Percentiles rank a stretch among this genome's conserved stretches.
These are phyloP conservation scores for Flueggea neowawraea DNA, from an alignment of 441 rosid species.

Conservation along the genomic window DNA sequence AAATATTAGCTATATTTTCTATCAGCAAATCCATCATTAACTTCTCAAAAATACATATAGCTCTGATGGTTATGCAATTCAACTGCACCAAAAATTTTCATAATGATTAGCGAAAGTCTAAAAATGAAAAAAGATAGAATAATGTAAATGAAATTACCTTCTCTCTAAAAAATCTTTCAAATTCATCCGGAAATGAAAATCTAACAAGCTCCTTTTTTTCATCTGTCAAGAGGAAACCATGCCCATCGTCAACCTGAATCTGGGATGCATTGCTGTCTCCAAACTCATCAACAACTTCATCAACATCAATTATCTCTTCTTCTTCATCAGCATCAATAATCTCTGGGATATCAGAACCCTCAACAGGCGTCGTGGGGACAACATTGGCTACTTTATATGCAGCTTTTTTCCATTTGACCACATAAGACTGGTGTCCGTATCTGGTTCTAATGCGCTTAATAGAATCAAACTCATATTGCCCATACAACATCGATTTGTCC, in stretches of 20 bases:
- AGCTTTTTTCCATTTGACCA: conserved; percentile 77
- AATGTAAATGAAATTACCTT: neutral
- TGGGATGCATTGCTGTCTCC: conserved; percentile 47
- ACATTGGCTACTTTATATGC: conserved; percentile 20
- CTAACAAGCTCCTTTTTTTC: conserved; percentile 64
- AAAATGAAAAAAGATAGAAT: too few species aligned
- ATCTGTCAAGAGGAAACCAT: conserved; percentile 63
- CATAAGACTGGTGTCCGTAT: conserved; percentile 58
- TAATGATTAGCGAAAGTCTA: too few species aligned
- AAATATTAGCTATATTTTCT: too few species aligned
- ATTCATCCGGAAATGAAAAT: conserved; percentile 70
- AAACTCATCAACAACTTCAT: conserved; percentile 40
- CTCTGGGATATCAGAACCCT: conserved; percentile 30
- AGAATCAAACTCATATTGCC: conserved; percentile 74
- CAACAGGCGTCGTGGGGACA: conserved; percentile 16
- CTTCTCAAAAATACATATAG: too few species aligned
- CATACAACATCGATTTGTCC: conserved; percentile 39
- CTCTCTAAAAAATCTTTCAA: conserved; percentile 45
- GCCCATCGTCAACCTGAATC: conserved; percentile 47
- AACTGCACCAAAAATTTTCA: too few species aligned
- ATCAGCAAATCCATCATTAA: too few species aligned
- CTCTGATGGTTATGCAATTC: too few species aligned
- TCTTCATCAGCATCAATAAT: conserved; percentile 42
- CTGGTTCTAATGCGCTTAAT: conserved; percentile 65
- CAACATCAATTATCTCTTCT: conserved; percentile 41